Conservation (phyloP, 2,329 filamentous ascomycete species). For the Chaetomiaceae sp. region DNA sequence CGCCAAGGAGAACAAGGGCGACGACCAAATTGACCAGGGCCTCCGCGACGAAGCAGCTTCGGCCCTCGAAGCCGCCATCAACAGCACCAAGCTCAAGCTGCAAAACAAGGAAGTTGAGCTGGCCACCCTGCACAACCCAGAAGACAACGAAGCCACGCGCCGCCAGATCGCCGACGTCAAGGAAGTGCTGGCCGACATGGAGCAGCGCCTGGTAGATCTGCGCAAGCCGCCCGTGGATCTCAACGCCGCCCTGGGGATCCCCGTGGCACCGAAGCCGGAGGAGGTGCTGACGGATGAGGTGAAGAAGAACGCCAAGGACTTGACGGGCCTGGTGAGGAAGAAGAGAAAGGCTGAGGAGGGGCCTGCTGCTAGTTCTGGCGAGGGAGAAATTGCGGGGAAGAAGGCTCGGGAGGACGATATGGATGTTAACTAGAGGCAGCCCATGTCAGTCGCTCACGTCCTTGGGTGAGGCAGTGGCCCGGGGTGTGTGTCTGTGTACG, state of each 20-base stretch:
- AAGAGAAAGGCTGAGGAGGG: slow-evolving; percentile 45
- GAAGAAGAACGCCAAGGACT: slow-evolving; percentile 67
- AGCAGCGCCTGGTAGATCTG: slow-evolving; percentile 69
- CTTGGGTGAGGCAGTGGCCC: too few relatives aligned
- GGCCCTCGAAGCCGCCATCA: slow-evolving; percentile 70
- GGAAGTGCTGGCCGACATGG: slow-evolving; percentile 74
- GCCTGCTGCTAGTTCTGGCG: too few relatives aligned
- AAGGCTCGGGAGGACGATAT: background rate
- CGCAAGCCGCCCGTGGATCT: slow-evolving; percentile 58
- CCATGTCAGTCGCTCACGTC: too few relatives aligned
- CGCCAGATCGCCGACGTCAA: slow-evolving; percentile 67
- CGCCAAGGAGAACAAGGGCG: slow-evolving; percentile 35
- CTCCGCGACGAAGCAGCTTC: slow-evolving; percentile 66
- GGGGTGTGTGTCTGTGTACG: background rate
- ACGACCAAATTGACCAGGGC: slow-evolving; percentile 59
- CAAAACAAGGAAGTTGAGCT: slow-evolving; percentile 65
- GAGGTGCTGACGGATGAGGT: slow-evolving; percentile 51
- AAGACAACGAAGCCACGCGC: slow-evolving; percentile 61
- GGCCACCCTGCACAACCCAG: slow-evolving; percentile 56
- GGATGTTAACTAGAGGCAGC: too few relatives aligned
- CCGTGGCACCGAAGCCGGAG: slow-evolving; percentile 36
- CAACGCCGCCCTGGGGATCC: slow-evolving; percentile 50
- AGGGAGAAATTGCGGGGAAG: slow-evolving; percentile 25
- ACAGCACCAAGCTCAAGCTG: slow-evolving; percentile 66
- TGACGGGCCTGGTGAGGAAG: slow-evolving; percentile 70